Evolutionary conservation across 108 stramenopile genomes (phyloP), one percentile per base, ranked within the genome.

Genomic region (Skeletonema potamos): DNA sequence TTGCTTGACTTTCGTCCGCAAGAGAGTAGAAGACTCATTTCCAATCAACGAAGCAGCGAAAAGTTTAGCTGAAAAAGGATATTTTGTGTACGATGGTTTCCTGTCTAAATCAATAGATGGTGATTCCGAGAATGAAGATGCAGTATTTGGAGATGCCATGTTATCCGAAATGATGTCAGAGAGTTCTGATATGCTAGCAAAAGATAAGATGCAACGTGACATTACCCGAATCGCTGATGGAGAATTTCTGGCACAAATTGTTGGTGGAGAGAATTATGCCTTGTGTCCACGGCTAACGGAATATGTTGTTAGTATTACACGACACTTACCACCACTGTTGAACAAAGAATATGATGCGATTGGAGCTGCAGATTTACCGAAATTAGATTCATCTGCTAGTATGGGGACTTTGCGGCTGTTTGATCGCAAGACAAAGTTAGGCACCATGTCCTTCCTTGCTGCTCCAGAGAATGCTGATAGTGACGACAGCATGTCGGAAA

Each of bases 251-350:
- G 32, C 48, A n/a, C 69, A 44, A 13, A 81, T 81, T 30, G 34
- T 58, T 1, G 79, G 79, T 1, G 79, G 79, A 59, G 79, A 70
- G 22, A 56, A 64, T 13, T 81, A 81, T 36, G 58, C 41, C 27
- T 37, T 75, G 56, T 81, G 69, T 48, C 79, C 79, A 15, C 74
- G 79, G 34, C 48, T 71, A 13, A 76, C 74, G 11, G 79, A 81
- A 29, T 81, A 58, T 46, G 74, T 81, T 15, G 79, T 81, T n/a
- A 60, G 65, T 54, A 28, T 76, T 24, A 81, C 79, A 15, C 43
- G 79, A 28, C 79, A 81, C 65, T 41, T 81, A 41, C 79, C 79
- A 27, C 79, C 74, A 27, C 29, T 81, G 32, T 30, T 81, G 56
- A 74, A 72, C 41, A 65, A 61, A 27, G 58, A 74, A 70, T n/a